Evolutionary conservation across 2,329 filamentous ascomycete species (phyloP).

Genomic region (Onygenales sp.): DNA sequence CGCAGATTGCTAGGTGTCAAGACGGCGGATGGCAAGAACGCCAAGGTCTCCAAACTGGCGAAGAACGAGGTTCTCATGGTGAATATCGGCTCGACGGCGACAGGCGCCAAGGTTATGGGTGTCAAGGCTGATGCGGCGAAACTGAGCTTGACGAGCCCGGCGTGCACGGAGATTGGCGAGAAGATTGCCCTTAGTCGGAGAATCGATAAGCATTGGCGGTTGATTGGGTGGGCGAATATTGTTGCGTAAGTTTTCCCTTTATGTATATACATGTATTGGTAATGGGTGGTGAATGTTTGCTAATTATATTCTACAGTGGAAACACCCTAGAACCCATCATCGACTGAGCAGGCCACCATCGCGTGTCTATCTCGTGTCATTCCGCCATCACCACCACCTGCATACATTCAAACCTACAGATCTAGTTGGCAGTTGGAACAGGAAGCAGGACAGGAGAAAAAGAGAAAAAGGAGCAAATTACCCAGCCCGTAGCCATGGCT

Average conservation of each 20-base stretch:
- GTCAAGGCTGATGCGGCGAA: conserved; percentile 98
- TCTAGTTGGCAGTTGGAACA: neutral
- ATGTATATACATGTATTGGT: conserved; percentile 3
- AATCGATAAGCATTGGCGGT: conserved; percentile 98
- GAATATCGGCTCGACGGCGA: conserved; percentile 96
- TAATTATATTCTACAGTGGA: conserved; percentile 22
- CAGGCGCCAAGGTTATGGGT: conserved; percentile 91
- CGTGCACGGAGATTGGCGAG: conserved; percentile 94
- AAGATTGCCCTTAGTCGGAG: conserved; percentile 93
- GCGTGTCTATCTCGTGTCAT: neutral
- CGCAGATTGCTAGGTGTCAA: conserved; percentile 91
- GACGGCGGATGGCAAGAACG: conserved; percentile 96
- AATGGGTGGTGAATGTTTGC: neutral
- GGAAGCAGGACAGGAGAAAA: neutral
- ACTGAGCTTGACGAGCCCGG: conserved; percentile 81
- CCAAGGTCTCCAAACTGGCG: conserved; percentile 94
- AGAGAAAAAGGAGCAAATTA: neutral
- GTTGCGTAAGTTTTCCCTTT: conserved; percentile 40
- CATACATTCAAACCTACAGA: too few species aligned
- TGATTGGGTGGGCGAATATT: conserved; percentile 85
- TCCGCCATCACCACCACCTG: neutral
- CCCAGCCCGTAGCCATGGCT: too few species aligned
- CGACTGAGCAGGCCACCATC: conserved; percentile 21
- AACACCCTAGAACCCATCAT: conserved; percentile 38
- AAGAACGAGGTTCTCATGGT: conserved; percentile 99